Evolutionary conservation across 768 basidiomycete genomes (phyloP), one percentile per base, ranked within the genome.

Genomic region (Ramaria sp.): DNA sequence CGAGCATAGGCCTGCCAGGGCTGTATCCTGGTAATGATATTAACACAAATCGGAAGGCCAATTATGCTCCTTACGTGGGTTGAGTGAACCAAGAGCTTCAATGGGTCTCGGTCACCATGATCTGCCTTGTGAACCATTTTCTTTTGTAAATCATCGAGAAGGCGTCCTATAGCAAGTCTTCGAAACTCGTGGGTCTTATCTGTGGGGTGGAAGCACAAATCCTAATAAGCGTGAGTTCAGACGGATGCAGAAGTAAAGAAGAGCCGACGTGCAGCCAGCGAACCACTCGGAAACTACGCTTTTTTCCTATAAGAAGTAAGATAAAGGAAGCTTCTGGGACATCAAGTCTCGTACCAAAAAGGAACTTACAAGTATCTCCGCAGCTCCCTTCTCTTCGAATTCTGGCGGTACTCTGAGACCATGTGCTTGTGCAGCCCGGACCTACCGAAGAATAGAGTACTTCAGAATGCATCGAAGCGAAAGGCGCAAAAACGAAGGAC

Each of bases 271-370:
- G 56, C 55, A 68, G 55, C 83, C 79, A 70, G 77, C 73, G 64
- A 85, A 91, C 87, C 88, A 90, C 65, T 92, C 88, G 47, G 74
- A 76, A 24, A 84, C 78, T 3, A 87, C 81, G 18, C 85, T 87
- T 52, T 72, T 71, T 68, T 91, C 84, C 83, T 47, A 27, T 18
- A 43, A 5, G 27, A 24, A 15, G 45, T 10, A 47, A 27, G 13
- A 27, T 47, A 16, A 47, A 27, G 13, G 25, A 27, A 16, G 22
- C 45, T 47, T 27, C 5, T 24, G 20, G 32, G 36, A 16, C 24
- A 25, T 24, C 4, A 8, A 22, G 37, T 4, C 22, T n/a, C n/a
- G n/a, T n/a, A n/a, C n/a, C n/a, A 3, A 36, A 52, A 42, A 22
- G 27, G 27, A 16, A 69, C 71, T 36, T 60, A 83, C 86, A 28